Evolutionary conservation across 108 stramenopile species (phyloP).

Genomic region (Cyclotella choctawhatcheeana): DNA sequence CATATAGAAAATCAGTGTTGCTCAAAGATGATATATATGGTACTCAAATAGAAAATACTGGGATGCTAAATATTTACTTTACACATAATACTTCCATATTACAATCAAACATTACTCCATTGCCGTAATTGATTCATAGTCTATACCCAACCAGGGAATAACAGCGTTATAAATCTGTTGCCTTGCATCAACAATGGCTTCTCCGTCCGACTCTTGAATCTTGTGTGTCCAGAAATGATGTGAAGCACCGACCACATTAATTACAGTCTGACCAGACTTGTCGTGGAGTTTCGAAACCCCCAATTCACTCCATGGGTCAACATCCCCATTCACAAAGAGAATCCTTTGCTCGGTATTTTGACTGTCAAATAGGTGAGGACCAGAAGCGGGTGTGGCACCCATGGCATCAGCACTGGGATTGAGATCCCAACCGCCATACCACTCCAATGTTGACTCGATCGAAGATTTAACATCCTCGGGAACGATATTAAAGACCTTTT

Average conservation of each 20-base stretch:
- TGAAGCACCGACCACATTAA: conserved; percentile 69
- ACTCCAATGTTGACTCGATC: conserved; percentile 63
- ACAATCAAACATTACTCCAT: neutral
- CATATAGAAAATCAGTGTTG: no score
- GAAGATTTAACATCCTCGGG: conserved; percentile 55
- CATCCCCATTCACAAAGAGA: conserved; percentile 88
- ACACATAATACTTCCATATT: no score
- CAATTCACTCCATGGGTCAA: conserved; percentile 94
- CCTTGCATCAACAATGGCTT: conserved; percentile 56
- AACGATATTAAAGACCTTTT: conserved; percentile 68
- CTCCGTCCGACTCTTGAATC: conserved; percentile 58
- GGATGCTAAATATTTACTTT: no score
- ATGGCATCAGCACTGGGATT: conserved; percentile 33
- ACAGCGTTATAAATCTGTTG: conserved; percentile 61
- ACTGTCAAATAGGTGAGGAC: neutral
- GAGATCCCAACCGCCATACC: conserved; percentile 86
- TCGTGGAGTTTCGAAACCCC: conserved; percentile 51
- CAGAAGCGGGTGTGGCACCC: neutral
- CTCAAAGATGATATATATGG: no score
- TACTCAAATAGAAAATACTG: no score
- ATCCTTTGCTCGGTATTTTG: conserved; percentile 52
- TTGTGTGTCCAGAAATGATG: conserved; percentile 92
- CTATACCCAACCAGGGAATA: conserved; percentile 57
- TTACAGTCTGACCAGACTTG: conserved; percentile 36
- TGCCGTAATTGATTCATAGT: neutral